These are phyloP conservation scores for Monilinia fructicola DNA, from an alignment of 2,329 filamentous ascomycete species.

Conservation along the genomic window DNA sequence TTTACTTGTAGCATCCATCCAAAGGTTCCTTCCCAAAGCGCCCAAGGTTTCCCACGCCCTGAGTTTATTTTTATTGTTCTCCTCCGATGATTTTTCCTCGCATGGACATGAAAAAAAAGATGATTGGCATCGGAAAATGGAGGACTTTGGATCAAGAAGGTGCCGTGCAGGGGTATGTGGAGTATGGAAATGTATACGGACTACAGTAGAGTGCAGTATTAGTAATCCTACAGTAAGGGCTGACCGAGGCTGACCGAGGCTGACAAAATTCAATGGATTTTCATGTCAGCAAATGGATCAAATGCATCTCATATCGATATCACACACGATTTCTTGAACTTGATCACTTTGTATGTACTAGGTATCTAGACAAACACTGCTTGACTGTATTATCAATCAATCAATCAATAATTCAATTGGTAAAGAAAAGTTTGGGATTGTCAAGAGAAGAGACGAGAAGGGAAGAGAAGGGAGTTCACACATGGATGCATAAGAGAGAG, in stretches of 20 bases:
- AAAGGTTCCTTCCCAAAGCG: too few relatives aligned
- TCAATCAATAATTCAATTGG: neutral
- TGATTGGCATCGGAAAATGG: neutral
- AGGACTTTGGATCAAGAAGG: too few relatives aligned
- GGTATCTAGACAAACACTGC: too few relatives aligned
- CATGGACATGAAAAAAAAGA: neutral
- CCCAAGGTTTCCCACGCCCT: neutral
- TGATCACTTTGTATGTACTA: neutral
- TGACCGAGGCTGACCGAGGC: slow-evolving; percentile 23
- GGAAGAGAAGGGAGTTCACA: neutral
- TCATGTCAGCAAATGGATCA: slow-evolving; percentile 27
- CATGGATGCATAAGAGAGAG: neutral
- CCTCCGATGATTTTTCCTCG: neutral
- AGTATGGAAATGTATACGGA: too few relatives aligned
- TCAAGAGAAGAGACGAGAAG: too few relatives aligned
- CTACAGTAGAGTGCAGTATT: neutral
- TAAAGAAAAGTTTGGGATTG: neutral
- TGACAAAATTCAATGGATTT: slow-evolving; percentile 26
- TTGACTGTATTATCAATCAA: neutral
- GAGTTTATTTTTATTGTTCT: neutral
- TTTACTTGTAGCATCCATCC: neutral
- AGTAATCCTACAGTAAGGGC: too few relatives aligned
- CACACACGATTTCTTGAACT: neutral
- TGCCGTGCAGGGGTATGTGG: too few relatives aligned
- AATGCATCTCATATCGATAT: neutral